These are phyloP conservation scores for Cercospora sp. DNA, from an alignment of 2,329 filamentous ascomycete genomes.

Conservation along the genomic window DNA sequence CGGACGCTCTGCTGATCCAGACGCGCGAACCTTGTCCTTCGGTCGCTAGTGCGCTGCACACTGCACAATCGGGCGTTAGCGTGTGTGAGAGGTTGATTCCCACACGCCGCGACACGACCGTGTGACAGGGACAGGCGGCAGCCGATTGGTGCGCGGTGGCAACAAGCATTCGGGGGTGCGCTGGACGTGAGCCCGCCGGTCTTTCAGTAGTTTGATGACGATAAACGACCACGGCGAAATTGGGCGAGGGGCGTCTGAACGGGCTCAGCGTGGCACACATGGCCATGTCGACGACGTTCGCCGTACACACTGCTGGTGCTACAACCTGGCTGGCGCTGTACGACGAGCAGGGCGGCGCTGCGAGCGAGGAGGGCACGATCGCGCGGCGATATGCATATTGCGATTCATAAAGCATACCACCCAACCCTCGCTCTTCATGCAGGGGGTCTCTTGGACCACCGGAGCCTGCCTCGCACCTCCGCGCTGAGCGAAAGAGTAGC, in stretches of 20 bases:
- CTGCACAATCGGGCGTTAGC: background rate
- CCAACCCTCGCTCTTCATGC: constrained; percentile 1
- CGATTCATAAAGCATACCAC: constrained; percentile 1
- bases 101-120: background rate
- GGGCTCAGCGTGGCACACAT: background rate
- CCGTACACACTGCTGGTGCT: background rate
- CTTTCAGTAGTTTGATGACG: constrained; percentile 4
- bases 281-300: background rate
- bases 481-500: background rate
- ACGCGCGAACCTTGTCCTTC: constrained; percentile 9
- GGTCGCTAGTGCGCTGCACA: background rate
- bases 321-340: background rate
- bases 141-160: background rate
- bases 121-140: background rate
- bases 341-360: background rate
- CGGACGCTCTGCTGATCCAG: constrained; percentile 4
- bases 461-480: background rate
- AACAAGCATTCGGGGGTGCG: background rate
- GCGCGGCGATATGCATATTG: constrained; percentile 1
- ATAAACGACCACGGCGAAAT: background rate
- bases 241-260: background rate
- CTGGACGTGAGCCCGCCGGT: background rate
- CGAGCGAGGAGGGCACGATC: background rate
- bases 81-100: constrained; percentile 8
- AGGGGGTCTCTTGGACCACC: background rate